These are phyloP conservation scores for Echites panduratus DNA, from an alignment of 257 asterid species.

Conservation along the genomic window DNA sequence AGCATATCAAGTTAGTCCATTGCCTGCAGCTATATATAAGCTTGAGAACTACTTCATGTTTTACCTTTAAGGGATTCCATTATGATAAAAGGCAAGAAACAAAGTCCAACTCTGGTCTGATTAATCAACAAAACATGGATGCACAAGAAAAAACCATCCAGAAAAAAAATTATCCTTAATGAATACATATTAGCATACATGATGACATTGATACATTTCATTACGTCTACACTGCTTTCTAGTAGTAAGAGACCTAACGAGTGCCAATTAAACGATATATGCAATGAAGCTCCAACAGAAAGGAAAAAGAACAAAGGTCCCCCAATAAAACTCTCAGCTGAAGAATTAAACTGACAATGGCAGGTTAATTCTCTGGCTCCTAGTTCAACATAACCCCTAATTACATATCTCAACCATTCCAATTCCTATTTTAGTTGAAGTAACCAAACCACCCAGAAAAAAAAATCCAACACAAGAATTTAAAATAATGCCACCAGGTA, in stretches of 20 bases:
- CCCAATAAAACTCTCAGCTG: background rate
- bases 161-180: background rate
- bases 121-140: background rate
- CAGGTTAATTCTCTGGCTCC: too few relatives aligned
- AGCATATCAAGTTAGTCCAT: background rate
- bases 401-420: too few relatives aligned
- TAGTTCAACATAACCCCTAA: too few relatives aligned
- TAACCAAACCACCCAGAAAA: background rate
- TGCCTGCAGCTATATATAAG: background rate
- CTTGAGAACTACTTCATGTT: background rate
- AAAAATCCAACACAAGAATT: background rate
- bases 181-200: background rate
- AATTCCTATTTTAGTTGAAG: background rate
- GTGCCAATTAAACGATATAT: background rate
- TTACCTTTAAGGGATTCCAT: background rate
- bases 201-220: too few relatives aligned
- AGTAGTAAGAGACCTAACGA: background rate
- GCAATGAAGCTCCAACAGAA: background rate
- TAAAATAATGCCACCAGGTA: background rate
- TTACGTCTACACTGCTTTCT: background rate
- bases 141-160: background rate
- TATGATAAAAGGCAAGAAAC: background rate
- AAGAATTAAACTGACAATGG: too few relatives aligned
- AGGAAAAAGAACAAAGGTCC: background rate
- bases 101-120: background rate